These are phyloP conservation scores for Amaranthus palmeri DNA, from an alignment of 148 eudicot species.

Conservation along the genomic window DNA sequence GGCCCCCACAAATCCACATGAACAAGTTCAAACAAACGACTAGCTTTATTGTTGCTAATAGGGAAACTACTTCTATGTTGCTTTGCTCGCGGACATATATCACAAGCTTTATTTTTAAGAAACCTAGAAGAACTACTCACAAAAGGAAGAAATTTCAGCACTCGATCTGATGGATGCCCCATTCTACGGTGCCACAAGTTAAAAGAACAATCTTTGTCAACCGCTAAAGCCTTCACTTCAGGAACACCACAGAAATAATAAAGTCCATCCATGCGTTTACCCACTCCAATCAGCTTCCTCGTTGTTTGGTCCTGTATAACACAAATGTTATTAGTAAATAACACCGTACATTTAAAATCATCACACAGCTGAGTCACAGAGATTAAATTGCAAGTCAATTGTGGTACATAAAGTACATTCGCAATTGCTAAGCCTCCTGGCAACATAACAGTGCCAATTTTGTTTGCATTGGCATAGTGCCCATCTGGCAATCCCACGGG, in stretches of 20 bases:
- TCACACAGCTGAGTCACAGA: not conserved
- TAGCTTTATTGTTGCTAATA: not conserved
- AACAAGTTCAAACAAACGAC: not conserved
- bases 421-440: not conserved
- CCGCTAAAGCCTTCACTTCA: not conserved
- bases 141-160: not conserved
- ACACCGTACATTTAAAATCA: not conserved
- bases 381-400: not conserved
- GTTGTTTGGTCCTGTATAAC: not conserved
- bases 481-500: not conserved
- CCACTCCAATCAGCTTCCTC: constrained; percentile 1
- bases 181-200: not conserved
- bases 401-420: not conserved
- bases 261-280: not conserved
- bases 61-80: not conserved
- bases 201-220: not conserved
- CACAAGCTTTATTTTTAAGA: not conserved
- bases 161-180: not conserved
- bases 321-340: not conserved
- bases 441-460: not conserved
- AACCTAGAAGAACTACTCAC: not conserved
- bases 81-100: not conserved
- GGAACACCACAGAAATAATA: not conserved
- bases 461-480: not conserved
- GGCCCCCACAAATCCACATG: not conserved